Base-by-base conservation (phyloP, 73 alveolate genomes). In the Breviolum minutum region DNA sequence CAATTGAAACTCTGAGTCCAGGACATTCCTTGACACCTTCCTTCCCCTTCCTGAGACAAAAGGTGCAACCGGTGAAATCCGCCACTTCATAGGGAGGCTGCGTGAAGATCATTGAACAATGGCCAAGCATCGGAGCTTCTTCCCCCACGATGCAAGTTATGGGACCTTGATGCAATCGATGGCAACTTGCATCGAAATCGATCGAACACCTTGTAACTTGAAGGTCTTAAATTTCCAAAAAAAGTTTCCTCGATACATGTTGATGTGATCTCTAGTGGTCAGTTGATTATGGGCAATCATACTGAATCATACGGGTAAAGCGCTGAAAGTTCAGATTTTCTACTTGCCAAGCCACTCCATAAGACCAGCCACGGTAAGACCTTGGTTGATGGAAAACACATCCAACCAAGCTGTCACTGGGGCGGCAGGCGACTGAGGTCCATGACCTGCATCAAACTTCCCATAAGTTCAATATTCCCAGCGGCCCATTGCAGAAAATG, bases 1-100 rank as follows among this genome's bases (percentile, higher is more conserved):
- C 66, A 29, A 0, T 10, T 73, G 32, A 73, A 73, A 27, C 32
- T 7, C 48, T 86, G 94, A 63, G 79, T 16, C 63, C 94, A 26
- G 12, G 22, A 30, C 94, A 86, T 63, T 20, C 94, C 29, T 86
- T 86, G 63, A 86, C 80, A 14, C 94, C 79, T n/a, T 63, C 94
- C 29, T 86, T 81, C 70, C 60, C 81, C 26, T 71, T 71, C 81
- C 81, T 71, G 13, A 71, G 81, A 79, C 29, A 13, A 62, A 8
- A 30, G 7, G 30, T 8, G 87, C 87, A 68, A 68, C 24, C n/a
- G 8, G 24, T 68, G 77, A 14, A 68, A 68, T 68, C 24, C 77
- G 4, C 77, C 17, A 68, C 17, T 68, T 68, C n/a, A 68, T 22
- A 68, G 54, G 54, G 54, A 40, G 54, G 54, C 54, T 40, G 54